These are phyloP conservation scores for Zymoseptoria tritici DNA, from an alignment of 2,329 filamentous ascomycete species.

Conservation along the genomic window DNA sequence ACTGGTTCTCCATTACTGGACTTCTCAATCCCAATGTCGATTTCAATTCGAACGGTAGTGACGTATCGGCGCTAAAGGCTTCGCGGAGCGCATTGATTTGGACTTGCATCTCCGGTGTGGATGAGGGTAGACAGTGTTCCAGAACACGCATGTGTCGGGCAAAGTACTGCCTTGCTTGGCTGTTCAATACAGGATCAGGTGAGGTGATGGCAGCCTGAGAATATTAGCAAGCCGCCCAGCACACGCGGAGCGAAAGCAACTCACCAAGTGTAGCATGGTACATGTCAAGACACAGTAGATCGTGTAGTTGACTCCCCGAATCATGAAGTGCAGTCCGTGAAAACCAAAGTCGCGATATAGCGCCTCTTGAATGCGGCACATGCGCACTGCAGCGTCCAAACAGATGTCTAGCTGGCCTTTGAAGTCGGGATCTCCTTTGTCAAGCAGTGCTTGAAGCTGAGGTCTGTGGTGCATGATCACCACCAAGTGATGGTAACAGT, in stretches of 20 bases:
- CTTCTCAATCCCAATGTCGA: constrained; percentile 63
- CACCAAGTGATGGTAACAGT: constrained; percentile 79
- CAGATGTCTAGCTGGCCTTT: constrained; percentile 82
- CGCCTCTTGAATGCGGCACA: constrained; percentile 82
- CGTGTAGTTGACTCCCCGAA: constrained; percentile 86
- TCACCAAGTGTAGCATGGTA: constrained; percentile 85
- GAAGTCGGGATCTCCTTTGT: constrained; percentile 73
- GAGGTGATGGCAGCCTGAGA: constrained; percentile 76
- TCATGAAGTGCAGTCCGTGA: constrained; percentile 80
- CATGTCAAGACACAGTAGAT: constrained; percentile 90
- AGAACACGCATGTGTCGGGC: constrained; percentile 89
- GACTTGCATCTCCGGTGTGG: constrained; percentile 80
- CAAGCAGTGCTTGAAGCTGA: constrained; percentile 66
- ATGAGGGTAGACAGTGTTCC: constrained; percentile 71
- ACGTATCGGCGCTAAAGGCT: constrained; percentile 80
- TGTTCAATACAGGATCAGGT: constrained; percentile 79
- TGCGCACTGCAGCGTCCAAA: constrained; percentile 72
- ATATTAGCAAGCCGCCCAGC: neutral
- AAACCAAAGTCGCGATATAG: constrained; percentile 70
- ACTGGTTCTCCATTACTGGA: constrained; percentile 49
- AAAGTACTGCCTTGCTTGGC: constrained; percentile 81
- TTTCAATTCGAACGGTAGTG: constrained; percentile 82
- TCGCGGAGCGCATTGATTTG: constrained; percentile 84
- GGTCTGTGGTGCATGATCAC: constrained; percentile 83
- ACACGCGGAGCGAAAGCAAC: constrained; percentile 30